phyloP scores from a whole-genome alignment of 768 basidiomycete genomes.

The Astraeus odoratus region DNA sequence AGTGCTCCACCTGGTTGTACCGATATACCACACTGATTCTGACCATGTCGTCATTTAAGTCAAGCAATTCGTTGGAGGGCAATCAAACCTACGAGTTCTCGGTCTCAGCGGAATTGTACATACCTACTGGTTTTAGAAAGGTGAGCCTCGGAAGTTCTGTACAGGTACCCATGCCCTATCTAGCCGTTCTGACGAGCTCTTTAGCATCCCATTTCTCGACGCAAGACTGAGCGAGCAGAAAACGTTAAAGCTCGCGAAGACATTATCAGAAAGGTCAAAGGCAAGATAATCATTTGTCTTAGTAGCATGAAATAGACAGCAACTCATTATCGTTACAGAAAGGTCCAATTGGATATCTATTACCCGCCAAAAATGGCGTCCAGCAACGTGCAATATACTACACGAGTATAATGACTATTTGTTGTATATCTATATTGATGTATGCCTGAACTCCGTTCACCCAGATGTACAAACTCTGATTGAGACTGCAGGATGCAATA shows the following conservation, averaged over 20 bases:
- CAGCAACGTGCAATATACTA: constrained; percentile 61
- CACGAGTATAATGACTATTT: constrained; percentile 64
- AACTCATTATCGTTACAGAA: constrained; percentile 33
- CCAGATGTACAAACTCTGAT: constrained; percentile 7
- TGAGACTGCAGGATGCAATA: constrained; percentile 49
- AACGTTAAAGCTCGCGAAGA: constrained; percentile 35
- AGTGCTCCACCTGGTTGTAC: no score
- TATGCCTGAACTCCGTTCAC: constrained; percentile 28
- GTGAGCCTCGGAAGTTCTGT: constrained; percentile 28
- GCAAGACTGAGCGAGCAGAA: constrained; percentile 50
- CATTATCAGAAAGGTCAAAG: constrained; percentile 50
- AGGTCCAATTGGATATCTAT: constrained; percentile 68
- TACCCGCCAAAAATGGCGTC: constrained; percentile 56
- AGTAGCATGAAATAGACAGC: not conserved
- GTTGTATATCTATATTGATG: constrained; percentile 71
- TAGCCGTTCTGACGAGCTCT: constrained; percentile 10
- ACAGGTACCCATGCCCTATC: not conserved
- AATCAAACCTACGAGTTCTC: constrained; percentile 47
- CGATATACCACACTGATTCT: not conserved
- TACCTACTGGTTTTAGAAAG: constrained; percentile 54
- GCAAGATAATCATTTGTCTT: constrained; percentile 27
- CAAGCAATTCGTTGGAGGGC: constrained; percentile 5
- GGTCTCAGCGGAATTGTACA: constrained; percentile 55
- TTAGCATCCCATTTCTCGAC: constrained; percentile 42
- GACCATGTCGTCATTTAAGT: not conserved